phyloP scores from a whole-genome alignment of 805 yeast genomes.

The Grigorovia humatica region DNA sequence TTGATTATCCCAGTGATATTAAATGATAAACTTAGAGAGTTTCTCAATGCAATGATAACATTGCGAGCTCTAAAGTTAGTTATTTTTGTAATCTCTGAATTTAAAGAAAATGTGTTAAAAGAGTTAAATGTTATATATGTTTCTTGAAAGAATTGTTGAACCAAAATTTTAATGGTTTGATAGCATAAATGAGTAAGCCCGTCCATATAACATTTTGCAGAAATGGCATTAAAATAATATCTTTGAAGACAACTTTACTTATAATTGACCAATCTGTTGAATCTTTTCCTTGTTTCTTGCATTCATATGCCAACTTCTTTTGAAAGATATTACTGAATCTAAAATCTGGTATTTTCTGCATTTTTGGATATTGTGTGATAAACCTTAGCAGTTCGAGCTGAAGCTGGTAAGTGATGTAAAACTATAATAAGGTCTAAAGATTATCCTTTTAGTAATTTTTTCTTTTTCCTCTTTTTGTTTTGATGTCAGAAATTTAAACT shows the following conservation, averaged over 20 bases:
- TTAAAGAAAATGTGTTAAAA: background rate
- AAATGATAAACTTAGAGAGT: no score
- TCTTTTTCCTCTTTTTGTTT: background rate
- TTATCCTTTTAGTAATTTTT: background rate
- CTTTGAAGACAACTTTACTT: constrained; percentile 38
- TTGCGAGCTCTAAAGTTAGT: no score
- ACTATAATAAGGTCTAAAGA: no score
- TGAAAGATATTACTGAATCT: constrained; percentile 56
- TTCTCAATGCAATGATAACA: no score
- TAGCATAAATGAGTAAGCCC: constrained; percentile 29
- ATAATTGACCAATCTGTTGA: constrained; percentile 10
- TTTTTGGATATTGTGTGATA: background rate
- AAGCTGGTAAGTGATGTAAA: no score
- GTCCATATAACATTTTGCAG: constrained; percentile 43
- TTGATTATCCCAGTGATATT: background rate
- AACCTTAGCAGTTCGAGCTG: background rate
- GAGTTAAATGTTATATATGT: background rate
- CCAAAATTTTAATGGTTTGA: constrained; percentile 27
- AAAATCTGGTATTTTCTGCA: constrained; percentile 43
- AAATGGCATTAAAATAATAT: constrained; percentile 44
- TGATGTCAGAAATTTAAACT: background rate
- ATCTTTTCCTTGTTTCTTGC: constrained; percentile 11
- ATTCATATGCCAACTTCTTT: constrained; percentile 28
- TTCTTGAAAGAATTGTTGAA: background rate
- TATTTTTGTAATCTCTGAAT: background rate